Conservation (phyloP, 148 eudicot genomes). For the Vaccinium darrowii region DNA sequence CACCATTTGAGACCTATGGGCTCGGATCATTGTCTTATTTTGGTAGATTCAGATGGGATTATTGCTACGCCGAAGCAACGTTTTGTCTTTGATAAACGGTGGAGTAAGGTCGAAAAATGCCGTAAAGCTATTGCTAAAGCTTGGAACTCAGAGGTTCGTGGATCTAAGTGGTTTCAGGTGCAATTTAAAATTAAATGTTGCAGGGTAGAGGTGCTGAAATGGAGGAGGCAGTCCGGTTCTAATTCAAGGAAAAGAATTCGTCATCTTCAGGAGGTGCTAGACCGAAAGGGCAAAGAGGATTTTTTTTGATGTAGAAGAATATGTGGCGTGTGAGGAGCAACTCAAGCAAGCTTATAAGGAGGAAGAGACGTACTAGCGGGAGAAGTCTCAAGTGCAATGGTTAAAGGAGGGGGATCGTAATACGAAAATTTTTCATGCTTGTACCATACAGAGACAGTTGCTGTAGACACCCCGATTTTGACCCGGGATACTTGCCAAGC, state of each 20-base stretch:
- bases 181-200: not conserved
- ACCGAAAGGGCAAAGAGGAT: not conserved
- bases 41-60: not conserved
- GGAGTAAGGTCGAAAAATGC: not conserved
- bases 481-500: no score
- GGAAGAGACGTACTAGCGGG: not conserved
- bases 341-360: not conserved
- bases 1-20: not conserved
- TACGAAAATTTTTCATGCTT: not conserved
- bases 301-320: not conserved
- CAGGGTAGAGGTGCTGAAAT: not conserved
- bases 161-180: not conserved
- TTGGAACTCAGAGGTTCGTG: not conserved
- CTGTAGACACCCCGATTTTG: no score
- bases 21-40: not conserved
- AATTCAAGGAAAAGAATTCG: not conserved
- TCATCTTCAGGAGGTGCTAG: not conserved
- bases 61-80: not conserved
- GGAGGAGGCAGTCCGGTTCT: not conserved
- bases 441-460: not conserved
- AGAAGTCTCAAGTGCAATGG: not conserved
- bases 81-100: not conserved
- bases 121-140: not conserved
- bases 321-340: not conserved
- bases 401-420: not conserved